phyloP scores from a whole-genome alignment of 176 grass and related monocot species.

The Neostapfia colusana region DNA sequence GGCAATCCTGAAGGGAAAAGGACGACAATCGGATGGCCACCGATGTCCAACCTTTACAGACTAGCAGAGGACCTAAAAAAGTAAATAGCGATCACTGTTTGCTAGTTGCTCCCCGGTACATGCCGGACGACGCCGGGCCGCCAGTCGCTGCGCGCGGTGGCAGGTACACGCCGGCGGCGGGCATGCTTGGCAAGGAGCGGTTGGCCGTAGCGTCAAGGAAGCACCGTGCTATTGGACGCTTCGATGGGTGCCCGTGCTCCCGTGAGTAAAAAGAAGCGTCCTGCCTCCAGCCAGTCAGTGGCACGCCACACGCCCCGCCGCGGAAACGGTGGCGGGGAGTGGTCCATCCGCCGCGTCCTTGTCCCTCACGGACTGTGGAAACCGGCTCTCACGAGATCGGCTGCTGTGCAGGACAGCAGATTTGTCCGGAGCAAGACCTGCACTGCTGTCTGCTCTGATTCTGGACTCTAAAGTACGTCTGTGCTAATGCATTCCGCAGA shows the following conservation, averaged over 20 bases:
- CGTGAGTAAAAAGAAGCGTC: not conserved
- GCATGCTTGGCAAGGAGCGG: not conserved
- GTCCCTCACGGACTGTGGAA: slow-evolving; percentile 18
- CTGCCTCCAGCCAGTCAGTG: not conserved
- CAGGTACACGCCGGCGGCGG: not conserved
- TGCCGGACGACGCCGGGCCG: too few species aligned
- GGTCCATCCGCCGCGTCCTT: not conserved
- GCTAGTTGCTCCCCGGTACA: not conserved
- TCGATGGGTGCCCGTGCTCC: not conserved
- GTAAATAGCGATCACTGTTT: not conserved
- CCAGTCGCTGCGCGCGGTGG: not conserved
- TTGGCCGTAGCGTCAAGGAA: slow-evolving; percentile 11
- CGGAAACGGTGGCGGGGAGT: not conserved
- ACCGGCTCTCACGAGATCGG: not conserved
- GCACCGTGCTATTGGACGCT: not conserved
- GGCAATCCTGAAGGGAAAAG: not conserved
- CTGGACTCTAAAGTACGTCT: not conserved
- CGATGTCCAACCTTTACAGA: not conserved
- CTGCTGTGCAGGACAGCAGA: not conserved
- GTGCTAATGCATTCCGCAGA: not conserved
- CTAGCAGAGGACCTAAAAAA: not conserved
- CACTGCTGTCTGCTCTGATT: not conserved
- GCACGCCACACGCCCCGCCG: too few species aligned
- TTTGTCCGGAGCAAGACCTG: not conserved
- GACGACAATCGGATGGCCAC: not conserved